These are phyloP conservation scores for Tephrocybe rancida DNA, from an alignment of 768 basidiomycete species.

Conservation along the genomic window DNA sequence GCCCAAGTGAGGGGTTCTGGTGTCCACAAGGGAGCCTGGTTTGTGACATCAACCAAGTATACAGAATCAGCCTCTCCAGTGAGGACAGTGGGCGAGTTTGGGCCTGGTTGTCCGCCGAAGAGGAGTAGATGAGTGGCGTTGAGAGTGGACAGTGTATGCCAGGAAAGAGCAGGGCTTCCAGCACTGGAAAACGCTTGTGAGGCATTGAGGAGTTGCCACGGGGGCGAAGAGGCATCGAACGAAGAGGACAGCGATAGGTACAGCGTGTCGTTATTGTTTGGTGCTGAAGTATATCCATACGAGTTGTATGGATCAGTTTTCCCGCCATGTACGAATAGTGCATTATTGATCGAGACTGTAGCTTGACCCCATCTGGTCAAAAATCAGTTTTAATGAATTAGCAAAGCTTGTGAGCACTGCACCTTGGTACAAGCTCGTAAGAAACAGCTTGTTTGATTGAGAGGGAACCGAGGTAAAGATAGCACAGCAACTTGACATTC, in stretches of 20 bases:
- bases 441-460: conserved; percentile 17
- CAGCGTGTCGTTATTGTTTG: conserved; percentile 70
- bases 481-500: conserved; percentile 13
- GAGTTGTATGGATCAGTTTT: conserved; percentile 71
- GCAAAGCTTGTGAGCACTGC: not conserved
- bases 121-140: conserved; percentile 54
- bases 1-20: conserved; percentile 56
- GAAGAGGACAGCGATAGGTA: conserved; percentile 61
- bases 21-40: conserved; percentile 44
- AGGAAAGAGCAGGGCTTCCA: conserved; percentile 68
- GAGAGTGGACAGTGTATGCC: conserved; percentile 78
- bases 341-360: conserved; percentile 53
- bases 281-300: conserved; percentile 76
- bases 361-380: conserved; percentile 83
- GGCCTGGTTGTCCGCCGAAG: conserved; percentile 78
- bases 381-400: not conserved
- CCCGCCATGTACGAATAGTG: conserved; percentile 78
- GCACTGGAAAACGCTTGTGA: conserved; percentile 44
- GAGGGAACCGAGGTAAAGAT: conserved; percentile 18
- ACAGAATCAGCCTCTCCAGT: conserved; percentile 65
- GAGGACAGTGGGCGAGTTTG: conserved; percentile 54
- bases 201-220: conserved; percentile 64
- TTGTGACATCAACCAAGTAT: conserved; percentile 49
- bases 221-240: conserved; percentile 64
- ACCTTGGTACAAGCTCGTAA: conserved; percentile 29